phyloP scores from a whole-genome alignment of 257 asterid genomes.

The Salvia rosmarinus region DNA sequence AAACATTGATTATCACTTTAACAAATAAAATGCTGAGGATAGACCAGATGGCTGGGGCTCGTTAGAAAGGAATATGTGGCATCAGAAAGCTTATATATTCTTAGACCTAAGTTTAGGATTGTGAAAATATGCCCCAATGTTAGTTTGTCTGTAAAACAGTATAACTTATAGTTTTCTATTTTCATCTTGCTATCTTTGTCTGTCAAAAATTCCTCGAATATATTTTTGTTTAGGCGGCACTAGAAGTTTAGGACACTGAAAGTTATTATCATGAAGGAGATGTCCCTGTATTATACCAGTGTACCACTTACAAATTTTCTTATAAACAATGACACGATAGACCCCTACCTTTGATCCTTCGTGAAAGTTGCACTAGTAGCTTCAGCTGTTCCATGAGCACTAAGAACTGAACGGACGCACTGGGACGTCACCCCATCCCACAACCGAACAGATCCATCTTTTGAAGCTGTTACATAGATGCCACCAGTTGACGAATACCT shows the following conservation, averaged over 20 bases:
- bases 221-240: too few relatives aligned
- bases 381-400: slow-evolving; percentile 83
- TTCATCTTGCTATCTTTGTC: too few relatives aligned
- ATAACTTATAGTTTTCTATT: too few relatives aligned
- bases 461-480: slow-evolving; percentile 86
- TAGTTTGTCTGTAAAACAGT: neutral
- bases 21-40: neutral
- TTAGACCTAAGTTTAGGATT: neutral
- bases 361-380: slow-evolving; percentile 77
- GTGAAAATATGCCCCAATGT: neutral
- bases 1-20: neutral
- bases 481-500: slow-evolving; percentile 77
- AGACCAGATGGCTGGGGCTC: neutral
- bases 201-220: neutral
- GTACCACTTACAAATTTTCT: neutral
- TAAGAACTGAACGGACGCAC: slow-evolving; percentile 67
- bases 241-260: too few relatives aligned
- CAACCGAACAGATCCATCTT: slow-evolving; percentile 74
- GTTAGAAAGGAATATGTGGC: neutral
- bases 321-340: slow-evolving; percentile 9
- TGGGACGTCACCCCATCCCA: slow-evolving; percentile 87
- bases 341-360: slow-evolving; percentile 67
- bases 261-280: neutral
- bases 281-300: neutral
- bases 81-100: neutral